These are phyloP conservation scores for Curvularia spicifera DNA, from an alignment of 2,329 filamentous ascomycete species.

Conservation along the genomic window DNA sequence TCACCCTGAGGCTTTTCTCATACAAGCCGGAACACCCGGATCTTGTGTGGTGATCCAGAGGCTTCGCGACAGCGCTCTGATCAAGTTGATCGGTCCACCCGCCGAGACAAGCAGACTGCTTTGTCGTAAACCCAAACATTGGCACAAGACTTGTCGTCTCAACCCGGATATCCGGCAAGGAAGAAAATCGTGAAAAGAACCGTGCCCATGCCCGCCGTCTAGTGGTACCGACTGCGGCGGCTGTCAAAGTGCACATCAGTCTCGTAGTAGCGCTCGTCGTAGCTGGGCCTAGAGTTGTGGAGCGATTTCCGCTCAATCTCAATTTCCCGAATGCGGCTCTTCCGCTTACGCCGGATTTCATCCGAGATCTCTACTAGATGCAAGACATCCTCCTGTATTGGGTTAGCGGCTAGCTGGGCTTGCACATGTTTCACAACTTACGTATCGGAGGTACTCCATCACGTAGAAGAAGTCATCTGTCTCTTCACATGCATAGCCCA, in stretches of 20 bases:
- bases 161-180: slow-evolving; percentile 11
- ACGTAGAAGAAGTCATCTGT: slow-evolving; percentile 90
- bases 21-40: slow-evolving; percentile 11
- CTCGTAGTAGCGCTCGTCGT: slow-evolving; percentile 71
- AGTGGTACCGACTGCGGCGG: slow-evolving; percentile 48
- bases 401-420: slow-evolving; percentile 18
- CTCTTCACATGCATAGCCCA: slow-evolving; percentile 90
- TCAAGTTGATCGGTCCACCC: slow-evolving; percentile 19
- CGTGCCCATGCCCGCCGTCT: slow-evolving; percentile 15
- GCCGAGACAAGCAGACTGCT: slow-evolving; percentile 23
- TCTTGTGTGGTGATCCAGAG: slow-evolving; percentile 8
- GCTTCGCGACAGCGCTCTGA: slow-evolving; percentile 14
- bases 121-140: slow-evolving; percentile 18
- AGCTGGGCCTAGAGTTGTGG: slow-evolving; percentile 57
- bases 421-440: slow-evolving; percentile 59
- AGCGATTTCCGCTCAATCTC: slow-evolving; percentile 65
- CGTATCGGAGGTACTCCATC: slow-evolving; percentile 86
- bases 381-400: slow-evolving; percentile 78
- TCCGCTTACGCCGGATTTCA: slow-evolving; percentile 73
- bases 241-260: slow-evolving; percentile 71
- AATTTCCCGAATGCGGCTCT: slow-evolving; percentile 65
- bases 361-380: slow-evolving; percentile 83
- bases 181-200: slow-evolving; percentile 11
- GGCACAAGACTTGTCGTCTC: slow-evolving; percentile 17
- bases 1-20: slow-evolving; percentile 39